phyloP scores from a whole-genome alignment of 345 rosid genomes.

The Populus tremula region DNA sequence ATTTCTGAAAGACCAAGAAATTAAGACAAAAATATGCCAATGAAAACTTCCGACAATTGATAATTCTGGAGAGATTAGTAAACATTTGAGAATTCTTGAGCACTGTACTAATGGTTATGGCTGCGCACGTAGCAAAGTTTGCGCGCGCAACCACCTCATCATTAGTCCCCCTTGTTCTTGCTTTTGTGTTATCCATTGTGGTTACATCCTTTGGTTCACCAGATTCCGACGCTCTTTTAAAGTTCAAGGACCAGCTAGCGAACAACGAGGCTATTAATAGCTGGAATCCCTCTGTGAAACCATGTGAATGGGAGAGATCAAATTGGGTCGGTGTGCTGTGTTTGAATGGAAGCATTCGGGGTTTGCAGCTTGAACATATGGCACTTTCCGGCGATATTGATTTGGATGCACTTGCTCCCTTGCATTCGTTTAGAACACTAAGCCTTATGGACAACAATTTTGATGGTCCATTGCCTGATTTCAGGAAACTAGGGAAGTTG shows the following conservation, averaged over 20 bases:
- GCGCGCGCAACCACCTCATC: constrained; percentile 9
- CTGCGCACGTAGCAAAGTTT: constrained; percentile 25
- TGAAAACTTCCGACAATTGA: no score
- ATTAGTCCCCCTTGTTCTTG: background rate
- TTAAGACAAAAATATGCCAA: no score
- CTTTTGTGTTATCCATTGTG: background rate
- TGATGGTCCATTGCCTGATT: constrained; percentile 50
- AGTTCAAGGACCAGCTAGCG: constrained; percentile 11
- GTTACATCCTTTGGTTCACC: background rate
- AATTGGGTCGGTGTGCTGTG: constrained; percentile 73
- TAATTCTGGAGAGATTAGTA: no score
- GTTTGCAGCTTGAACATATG: constrained; percentile 62
- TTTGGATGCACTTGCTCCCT: constrained; percentile 35
- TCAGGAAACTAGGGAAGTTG: constrained; percentile 43
- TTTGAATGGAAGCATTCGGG: constrained; percentile 40
- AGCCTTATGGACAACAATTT: constrained; percentile 71
- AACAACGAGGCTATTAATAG: constrained; percentile 3
- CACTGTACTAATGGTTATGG: constrained; percentile 9
- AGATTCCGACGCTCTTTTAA: constrained; percentile 16
- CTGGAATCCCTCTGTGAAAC: constrained; percentile 42
- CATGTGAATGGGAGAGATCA: constrained; percentile 36
- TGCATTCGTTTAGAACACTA: constrained; percentile 45
- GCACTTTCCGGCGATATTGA: constrained; percentile 46
- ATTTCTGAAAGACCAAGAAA: no score
- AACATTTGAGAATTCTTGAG: background rate